phyloP scores from a whole-genome alignment of 164 flowering plant genomes.

The Platanus orientalis region DNA sequence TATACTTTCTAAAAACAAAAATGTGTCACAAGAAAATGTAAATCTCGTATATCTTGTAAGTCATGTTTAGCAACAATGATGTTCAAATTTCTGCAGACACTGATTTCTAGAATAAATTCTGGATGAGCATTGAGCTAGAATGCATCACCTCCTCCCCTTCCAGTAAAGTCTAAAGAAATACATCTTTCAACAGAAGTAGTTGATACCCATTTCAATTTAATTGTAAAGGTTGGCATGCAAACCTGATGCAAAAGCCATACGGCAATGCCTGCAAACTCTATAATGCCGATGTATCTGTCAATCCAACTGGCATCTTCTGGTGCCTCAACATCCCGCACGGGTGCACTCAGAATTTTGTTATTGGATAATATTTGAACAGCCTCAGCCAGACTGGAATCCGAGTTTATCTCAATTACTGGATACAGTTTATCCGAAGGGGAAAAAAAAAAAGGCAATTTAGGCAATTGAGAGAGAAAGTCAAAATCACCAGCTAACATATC shows the following conservation, averaged over 20 bases:
- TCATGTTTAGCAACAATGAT: too few relatives aligned
- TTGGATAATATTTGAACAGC: slow-evolving; percentile 72
- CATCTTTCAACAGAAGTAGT: neutral
- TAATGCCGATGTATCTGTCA: slow-evolving; percentile 86
- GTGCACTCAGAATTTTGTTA: slow-evolving; percentile 80
- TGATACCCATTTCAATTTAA: neutral
- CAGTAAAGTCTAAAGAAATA: neutral
- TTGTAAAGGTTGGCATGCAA: slow-evolving; percentile 6
- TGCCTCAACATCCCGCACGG: slow-evolving; percentile 83
- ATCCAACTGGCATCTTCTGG: slow-evolving; percentile 96
- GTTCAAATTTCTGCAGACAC: neutral
- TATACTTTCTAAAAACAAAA: too few relatives aligned
- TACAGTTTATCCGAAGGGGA: slow-evolving; percentile 2
- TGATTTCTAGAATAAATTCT: neutral
- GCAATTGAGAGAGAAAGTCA: too few relatives aligned
- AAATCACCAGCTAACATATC: too few relatives aligned
- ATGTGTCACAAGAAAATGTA: too few relatives aligned
- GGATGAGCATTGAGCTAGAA: neutral
- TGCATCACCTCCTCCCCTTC: too few relatives aligned
- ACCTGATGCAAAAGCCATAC: slow-evolving; percentile 99
- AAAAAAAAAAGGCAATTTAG: neutral
- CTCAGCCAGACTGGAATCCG: slow-evolving; percentile 78
- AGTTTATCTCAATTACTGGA: slow-evolving; percentile 78
- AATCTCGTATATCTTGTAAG: too few relatives aligned
- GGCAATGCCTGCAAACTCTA: slow-evolving; percentile 92